Percentiles rank a stretch among this genome's conserved stretches.
These are phyloP conservation scores for Ambrosia artemisiifolia DNA, from an alignment of 129 eudicot genomes.

Conservation along the genomic window DNA sequence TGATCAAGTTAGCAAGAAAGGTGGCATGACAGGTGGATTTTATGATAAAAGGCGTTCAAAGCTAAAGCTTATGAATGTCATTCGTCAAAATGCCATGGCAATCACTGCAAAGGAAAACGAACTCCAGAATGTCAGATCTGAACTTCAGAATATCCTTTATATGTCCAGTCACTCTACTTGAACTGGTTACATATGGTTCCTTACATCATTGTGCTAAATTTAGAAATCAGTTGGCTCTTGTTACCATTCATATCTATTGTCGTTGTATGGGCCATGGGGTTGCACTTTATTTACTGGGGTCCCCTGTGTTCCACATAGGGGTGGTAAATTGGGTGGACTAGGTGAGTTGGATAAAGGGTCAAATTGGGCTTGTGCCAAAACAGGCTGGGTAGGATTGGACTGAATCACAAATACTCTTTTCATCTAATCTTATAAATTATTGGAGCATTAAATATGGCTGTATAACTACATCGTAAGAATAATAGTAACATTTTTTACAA, in stretches of 20 bases:
- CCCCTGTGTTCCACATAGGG: not conserved
- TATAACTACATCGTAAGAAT: not conserved
- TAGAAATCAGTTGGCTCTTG: not conserved
- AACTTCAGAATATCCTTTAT: constrained; percentile 85
- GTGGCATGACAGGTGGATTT: constrained; percentile 99
- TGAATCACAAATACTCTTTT: not conserved
- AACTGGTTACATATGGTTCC: constrained; percentile 7
- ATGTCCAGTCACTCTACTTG: not conserved
- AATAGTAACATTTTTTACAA: not conserved
- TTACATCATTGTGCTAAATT: not conserved
- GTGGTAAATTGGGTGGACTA: not conserved
- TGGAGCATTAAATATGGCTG: not conserved
- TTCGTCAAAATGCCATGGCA: constrained; percentile 56
- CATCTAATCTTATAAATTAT: not conserved
- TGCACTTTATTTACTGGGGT: not conserved
- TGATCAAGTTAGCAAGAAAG: constrained; percentile 99
- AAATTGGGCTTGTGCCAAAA: not conserved
- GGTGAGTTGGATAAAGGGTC: not conserved
- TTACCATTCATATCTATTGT: not conserved
- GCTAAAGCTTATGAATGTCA: constrained; percentile 74
- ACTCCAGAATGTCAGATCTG: constrained; percentile 51
- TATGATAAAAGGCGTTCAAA: constrained; percentile 90
- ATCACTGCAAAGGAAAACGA: constrained; percentile 58
- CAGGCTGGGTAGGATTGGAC: not conserved
- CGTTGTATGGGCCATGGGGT: not conserved